Evolutionary conservation across 2,329 filamentous ascomycete genomes (phyloP), one percentile per base, ranked within the genome.

Genomic region (Ophiostoma sp.): DNA sequence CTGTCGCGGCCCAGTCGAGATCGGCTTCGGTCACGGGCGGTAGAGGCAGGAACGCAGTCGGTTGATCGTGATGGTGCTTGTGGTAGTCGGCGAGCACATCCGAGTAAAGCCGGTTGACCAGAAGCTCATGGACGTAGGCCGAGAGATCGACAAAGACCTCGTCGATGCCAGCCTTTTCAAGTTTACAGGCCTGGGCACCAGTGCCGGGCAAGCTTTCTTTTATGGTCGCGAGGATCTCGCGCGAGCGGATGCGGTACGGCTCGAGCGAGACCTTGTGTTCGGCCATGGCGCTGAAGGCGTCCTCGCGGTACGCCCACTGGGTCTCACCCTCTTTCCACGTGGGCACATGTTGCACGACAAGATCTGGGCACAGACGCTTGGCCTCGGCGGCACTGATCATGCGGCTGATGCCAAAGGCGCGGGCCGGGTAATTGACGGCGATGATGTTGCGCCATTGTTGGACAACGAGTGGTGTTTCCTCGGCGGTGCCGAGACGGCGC

Each of bases 401-500:
- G 45, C 95, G 86, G 61, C 86, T 91, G 71, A 99, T 90, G 1
- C 93, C 94, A 78, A 89, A 95, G 9, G 88, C 87, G 19, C 96
- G 90, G 5, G 95, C 95, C 2, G 96, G 90, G 79, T 99, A 99
- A 83, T 99, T 99, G 82, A 99, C 90, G 2, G 96, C 96, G 80
- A 99, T 99, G 31, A 99, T 86, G 9, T 93, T 94, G 82, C 97
- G 93, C 92, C 93, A 98, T 85, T 98, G 95, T 80, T 97, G 95
- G 25, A 99, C 96, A 0, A 94, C 96, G 31, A 99, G 87, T 11
- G 96, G 96, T 76, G 90, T 88, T 73, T 94, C 89, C 75, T 93
- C 90, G 17, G 91, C 85, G 12, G 93, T 84, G 15, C 90, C 91
- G 61, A 98, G 86, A 8, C 96, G 90, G 11, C 97, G 90, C 88